phyloP scores from a whole-genome alignment of 306 rosid genomes.

The Vigna mungo region DNA sequence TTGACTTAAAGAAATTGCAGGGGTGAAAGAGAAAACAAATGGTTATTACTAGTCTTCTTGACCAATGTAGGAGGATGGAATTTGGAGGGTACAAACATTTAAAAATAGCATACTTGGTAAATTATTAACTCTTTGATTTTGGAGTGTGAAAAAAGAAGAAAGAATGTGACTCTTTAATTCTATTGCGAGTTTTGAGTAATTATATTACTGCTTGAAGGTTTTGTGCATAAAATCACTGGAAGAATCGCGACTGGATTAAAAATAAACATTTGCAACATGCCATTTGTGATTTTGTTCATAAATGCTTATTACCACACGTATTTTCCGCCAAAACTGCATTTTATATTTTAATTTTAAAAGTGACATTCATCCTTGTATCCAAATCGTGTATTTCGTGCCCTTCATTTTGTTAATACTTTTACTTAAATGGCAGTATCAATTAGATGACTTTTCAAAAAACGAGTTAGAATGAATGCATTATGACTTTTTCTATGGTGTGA shows the following conservation, averaged over 20 bases:
- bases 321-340: not conserved
- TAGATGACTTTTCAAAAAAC: not conserved
- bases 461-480: not conserved
- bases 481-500: constrained; percentile 18
- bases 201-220: too few relatives aligned
- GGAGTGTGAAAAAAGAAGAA: too few relatives aligned
- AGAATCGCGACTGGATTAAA: too few relatives aligned
- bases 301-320: not conserved
- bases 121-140: too few relatives aligned
- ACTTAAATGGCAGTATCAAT: not conserved
- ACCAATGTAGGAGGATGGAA: not conserved
- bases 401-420: not conserved
- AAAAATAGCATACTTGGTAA: not conserved
- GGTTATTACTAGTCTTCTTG: not conserved
- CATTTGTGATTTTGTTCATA: not conserved
- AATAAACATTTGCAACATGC: not conserved
- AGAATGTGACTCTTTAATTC: too few relatives aligned
- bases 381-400: not conserved
- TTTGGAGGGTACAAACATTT: not conserved
- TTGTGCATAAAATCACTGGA: too few relatives aligned
- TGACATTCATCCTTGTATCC: not conserved
- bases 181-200: too few relatives aligned
- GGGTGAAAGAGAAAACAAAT: not conserved
- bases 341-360: not conserved
- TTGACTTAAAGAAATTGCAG: not conserved